Base-by-base conservation (phyloP, 768 basidiomycete species). In the Leccinum ochraceum region DNA sequence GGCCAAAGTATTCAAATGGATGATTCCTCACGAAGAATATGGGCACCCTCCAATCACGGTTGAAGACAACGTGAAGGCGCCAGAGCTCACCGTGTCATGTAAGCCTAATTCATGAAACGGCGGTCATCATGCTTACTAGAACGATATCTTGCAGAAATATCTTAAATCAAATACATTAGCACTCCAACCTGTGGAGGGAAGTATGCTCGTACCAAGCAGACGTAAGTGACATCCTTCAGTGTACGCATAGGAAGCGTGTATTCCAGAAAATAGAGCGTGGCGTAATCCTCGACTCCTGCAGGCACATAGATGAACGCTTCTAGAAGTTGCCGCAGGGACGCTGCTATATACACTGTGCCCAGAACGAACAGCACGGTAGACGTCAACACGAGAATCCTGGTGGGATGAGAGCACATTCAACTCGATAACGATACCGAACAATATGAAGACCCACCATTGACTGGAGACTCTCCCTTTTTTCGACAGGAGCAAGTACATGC, bases 31-130 rank as follows among this genome's bases (percentile, higher is more conserved):
- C 69, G 16, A 68, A 66, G 36, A 63, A 11, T 20, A 69, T 11
- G 13, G 59, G 39, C 3, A 70, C 36, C 26, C 54, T 68, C 69
- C 69, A 70, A 53, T 66, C 61, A 24, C 58, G 61, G 37, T 56
- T 54, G 24, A 61, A 70, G 36, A 70, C 69, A 32, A 68, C 22
- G 46, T 70, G 68, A 24, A 70, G 60, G 5, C 69, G 60, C 69
- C 69, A 70, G 22, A 69, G 54, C 62, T 70, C 9, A 59, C 17
- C 30, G 11, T 9, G 9, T 16, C 22, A 24, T 2, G 30, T 59
- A 6, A 59, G 52, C 6, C 8, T 6, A 13, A 22, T 11, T 26
- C 8, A 44, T n/a, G 56, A 53, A 28, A 39, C 3, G 8, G 24
- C 5, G 2, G 28, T 9, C 20, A 7, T 42, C 37, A 13, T 13